A percentile compares a stretch with the other conserved stretches of the same genome.
Evolutionary conservation across 2,329 filamentous ascomycete genomes (phyloP).

Genomic region (Penicillium capsulatum): DNA sequence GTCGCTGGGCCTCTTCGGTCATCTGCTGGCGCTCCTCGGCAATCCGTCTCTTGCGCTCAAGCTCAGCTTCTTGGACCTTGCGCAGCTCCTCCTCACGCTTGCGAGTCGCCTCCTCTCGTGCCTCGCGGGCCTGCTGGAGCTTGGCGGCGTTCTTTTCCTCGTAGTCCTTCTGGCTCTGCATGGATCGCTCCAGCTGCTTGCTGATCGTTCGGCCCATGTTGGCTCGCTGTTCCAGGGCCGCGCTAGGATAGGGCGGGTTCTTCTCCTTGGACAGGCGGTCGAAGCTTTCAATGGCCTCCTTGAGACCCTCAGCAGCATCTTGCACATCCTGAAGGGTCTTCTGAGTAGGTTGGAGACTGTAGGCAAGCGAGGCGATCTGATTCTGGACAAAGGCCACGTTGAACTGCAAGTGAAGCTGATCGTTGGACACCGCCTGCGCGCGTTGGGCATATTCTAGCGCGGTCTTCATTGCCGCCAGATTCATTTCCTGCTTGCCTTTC

Average conservation of each 20-base stretch:
- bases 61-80: constrained; percentile 63
- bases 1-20: constrained; percentile 66
- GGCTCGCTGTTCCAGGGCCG: constrained; percentile 88
- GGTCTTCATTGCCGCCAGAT: constrained; percentile 58
- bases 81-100: constrained; percentile 72
- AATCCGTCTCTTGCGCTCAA: constrained; percentile 73
- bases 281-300: constrained; percentile 73
- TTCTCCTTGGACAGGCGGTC: constrained; percentile 57
- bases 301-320: constrained; percentile 72
- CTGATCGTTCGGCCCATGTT: constrained; percentile 97
- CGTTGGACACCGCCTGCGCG: constrained; percentile 71
- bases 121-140: constrained; percentile 72
- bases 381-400: constrained; percentile 98
- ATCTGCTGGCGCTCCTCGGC: constrained; percentile 82
- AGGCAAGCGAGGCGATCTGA: constrained; percentile 79
- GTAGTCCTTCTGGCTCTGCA: constrained; percentile 81
- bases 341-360: constrained; percentile 68
- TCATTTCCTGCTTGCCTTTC: constrained; percentile 67
- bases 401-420: constrained; percentile 89
- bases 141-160: constrained; percentile 90
- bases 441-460: constrained; percentile 60
- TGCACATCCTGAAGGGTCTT: constrained; percentile 77
- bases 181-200: constrained; percentile 80
- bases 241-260: constrained; percentile 78
- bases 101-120: constrained; percentile 73